phyloP scores from a whole-genome alignment of 208 protist genomes.

The Balamuthia mandrillaris region DNA sequence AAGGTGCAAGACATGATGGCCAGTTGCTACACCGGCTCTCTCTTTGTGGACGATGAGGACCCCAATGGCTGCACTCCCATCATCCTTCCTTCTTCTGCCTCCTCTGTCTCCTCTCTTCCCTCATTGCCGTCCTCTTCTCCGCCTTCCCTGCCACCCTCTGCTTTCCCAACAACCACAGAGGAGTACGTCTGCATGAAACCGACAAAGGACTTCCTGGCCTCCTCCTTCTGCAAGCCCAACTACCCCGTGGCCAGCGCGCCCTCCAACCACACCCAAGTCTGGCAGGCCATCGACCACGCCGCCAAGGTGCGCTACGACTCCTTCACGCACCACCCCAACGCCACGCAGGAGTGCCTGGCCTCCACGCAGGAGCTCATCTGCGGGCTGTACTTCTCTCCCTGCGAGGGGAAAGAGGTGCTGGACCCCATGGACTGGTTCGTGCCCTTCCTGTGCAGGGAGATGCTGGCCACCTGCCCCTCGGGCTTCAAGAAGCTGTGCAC shows the following conservation, averaged over 20 bases:
- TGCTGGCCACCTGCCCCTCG: not conserved
- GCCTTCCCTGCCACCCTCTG: not conserved
- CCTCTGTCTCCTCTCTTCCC: not conserved
- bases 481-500: constrained; percentile 19
- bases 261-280: constrained; percentile 14
- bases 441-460: not conserved
- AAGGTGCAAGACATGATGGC: constrained; percentile 38
- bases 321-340: not conserved
- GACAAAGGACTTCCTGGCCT: not conserved
- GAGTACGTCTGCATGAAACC: not conserved
- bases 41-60: constrained; percentile 26
- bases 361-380: not conserved
- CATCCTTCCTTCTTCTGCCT: no score
- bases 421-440: not conserved
- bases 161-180: not conserved
- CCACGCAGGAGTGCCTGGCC: not conserved
- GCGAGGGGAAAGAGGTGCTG: not conserved
- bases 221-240: not conserved
- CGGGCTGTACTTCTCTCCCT: constrained; percentile 26
- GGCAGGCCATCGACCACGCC: constrained; percentile 22
- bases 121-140: not conserved
- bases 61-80: not conserved
- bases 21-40: constrained; percentile 24
- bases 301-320: not conserved
- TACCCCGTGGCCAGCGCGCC: constrained; percentile 26